These are phyloP conservation scores for Pseudonitzschia pungens DNA, from an alignment of 108 stramenopile species.

Conservation along the genomic window DNA sequence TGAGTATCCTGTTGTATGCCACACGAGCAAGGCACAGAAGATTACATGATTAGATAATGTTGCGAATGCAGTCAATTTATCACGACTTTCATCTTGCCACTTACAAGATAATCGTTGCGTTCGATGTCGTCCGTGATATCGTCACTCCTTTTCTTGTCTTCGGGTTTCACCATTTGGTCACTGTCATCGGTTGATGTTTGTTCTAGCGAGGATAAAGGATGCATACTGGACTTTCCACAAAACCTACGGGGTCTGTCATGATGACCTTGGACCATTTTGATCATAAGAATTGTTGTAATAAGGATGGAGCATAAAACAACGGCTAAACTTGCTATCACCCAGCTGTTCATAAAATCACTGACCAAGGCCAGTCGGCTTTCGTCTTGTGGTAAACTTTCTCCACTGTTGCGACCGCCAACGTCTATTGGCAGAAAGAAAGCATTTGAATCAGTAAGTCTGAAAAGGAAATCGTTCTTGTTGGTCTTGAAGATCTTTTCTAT, in stretches of 20 bases:
- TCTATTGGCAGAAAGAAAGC: background rate
- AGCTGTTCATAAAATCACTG: background rate
- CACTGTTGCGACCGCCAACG: background rate
- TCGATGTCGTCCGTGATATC: background rate
- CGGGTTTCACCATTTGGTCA: background rate
- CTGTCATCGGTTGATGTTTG: background rate
- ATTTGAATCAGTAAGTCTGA: background rate
- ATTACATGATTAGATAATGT: background rate
- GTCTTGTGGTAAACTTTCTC: background rate
- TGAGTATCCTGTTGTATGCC: background rate
- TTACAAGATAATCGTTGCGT: background rate
- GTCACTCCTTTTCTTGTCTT: background rate
- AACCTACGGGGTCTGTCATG: too few relatives aligned
- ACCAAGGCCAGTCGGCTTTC: background rate
- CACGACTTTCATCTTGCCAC: background rate
- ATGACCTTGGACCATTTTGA: background rate
- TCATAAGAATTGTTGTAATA: background rate
- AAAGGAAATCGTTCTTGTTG: constrained; percentile 5
- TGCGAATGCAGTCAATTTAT: background rate
- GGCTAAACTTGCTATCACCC: constrained; percentile 11
- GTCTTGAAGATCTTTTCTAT: constrained; percentile 12
- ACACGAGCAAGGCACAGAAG: background rate
- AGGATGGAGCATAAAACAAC: background rate
- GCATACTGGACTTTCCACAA: background rate
- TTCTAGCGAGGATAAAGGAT: constrained; percentile 1